Conservation (phyloP, 73 alveolate species). For the Blepharisma stoltei region DNA sequence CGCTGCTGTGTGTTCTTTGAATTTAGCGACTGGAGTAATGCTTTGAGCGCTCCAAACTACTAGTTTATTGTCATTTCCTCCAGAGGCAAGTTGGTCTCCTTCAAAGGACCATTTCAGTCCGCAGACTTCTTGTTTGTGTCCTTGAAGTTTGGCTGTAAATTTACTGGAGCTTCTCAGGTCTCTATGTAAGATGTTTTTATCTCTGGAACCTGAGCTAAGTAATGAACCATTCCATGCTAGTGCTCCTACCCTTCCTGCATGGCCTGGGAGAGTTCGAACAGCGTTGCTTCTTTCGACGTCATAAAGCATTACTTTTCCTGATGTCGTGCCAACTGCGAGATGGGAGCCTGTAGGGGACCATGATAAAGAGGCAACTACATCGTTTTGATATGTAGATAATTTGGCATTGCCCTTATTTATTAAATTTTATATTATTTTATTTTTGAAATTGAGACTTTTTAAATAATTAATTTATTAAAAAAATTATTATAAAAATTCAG, state of each 20-base stretch:
- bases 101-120: conserved; percentile 97
- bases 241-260: conserved; percentile 83
- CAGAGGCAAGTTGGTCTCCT: conserved; percentile 89
- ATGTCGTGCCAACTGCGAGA: conserved; percentile 86
- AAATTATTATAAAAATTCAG: no score
- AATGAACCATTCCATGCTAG: conserved; percentile 85
- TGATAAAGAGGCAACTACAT: conserved; percentile 52
- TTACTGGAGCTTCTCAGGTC: conserved; percentile 65
- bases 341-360: conserved; percentile 60
- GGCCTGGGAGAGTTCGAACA: conserved; percentile 67
- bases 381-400: conserved; percentile 56
- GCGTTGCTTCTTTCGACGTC: conserved; percentile 66
- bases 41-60: conserved; percentile 84
- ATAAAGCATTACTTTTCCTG: conserved; percentile 75
- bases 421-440: no score
- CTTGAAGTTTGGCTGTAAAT: conserved; percentile 39
- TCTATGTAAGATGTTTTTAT: conserved; percentile 83
- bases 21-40: conserved; percentile 6
- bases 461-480: no score
- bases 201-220: conserved; percentile 94
- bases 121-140: conserved; percentile 77
- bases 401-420: conserved; percentile 59
- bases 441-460: no score
- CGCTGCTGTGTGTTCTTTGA: conserved; percentile 86
- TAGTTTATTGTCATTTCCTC: conserved; percentile 94